phyloP scores from a whole-genome alignment of 805 yeast species.

The Peterozyma xylosa region DNA sequence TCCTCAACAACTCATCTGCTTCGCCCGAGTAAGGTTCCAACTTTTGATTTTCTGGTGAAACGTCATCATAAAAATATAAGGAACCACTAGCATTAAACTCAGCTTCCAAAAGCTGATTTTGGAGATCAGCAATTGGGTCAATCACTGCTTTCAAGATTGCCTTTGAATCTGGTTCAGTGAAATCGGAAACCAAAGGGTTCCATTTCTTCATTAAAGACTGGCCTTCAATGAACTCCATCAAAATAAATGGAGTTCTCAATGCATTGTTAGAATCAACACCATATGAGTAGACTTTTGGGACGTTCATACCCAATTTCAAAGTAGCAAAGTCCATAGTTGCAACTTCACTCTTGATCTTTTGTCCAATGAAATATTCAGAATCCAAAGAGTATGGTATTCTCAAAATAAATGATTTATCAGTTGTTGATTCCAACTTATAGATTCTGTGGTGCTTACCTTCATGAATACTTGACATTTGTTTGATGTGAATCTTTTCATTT shows the following conservation, averaged over 20 bases:
- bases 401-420: slow-evolving; percentile 57
- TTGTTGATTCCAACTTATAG: slow-evolving; percentile 62
- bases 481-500: slow-evolving; percentile 41
- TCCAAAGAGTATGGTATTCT: slow-evolving; percentile 82
- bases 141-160: slow-evolving; percentile 52
- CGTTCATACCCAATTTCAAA: slow-evolving; percentile 54
- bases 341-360: slow-evolving; percentile 78
- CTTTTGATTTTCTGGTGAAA: slow-evolving; percentile 32
- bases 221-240: slow-evolving; percentile 77
- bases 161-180: slow-evolving; percentile 40
- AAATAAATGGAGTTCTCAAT: slow-evolving; percentile 65
- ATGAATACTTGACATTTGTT: slow-evolving; percentile 74
- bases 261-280: slow-evolving; percentile 57
- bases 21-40: slow-evolving; percentile 57
- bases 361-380: slow-evolving; percentile 53
- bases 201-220: slow-evolving; percentile 80
- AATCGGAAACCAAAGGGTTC: slow-evolving; percentile 73
- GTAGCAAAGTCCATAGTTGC: slow-evolving; percentile 85
- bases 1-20: slow-evolving; percentile 38
- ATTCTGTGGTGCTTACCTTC: slow-evolving; percentile 94
- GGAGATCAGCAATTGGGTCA: slow-evolving; percentile 65
- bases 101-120: slow-evolving; percentile 43
- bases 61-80: slow-evolving; percentile 71
- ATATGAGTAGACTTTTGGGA: slow-evolving; percentile 68
- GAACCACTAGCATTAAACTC: slow-evolving; percentile 76